Percentiles rank a stretch among this genome's conserved stretches.
These are phyloP conservation scores for Paraurostyla sp. DNA, from an alignment of 73 alveolate genomes.

Conservation along the genomic window DNA sequence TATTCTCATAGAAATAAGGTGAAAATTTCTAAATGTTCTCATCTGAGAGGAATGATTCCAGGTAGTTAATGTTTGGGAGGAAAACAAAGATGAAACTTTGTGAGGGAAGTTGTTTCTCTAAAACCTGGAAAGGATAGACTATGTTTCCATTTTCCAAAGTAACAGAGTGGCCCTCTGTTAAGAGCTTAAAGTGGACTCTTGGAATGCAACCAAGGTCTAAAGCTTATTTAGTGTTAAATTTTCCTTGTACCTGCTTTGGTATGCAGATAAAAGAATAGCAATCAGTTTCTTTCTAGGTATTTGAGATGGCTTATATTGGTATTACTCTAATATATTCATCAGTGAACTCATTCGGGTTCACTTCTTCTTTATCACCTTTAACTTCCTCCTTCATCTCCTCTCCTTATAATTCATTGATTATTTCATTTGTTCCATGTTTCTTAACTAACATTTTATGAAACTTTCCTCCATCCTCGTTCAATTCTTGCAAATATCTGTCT, in stretches of 20 bases:
- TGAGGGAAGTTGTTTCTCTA: slow-evolving; percentile 66
- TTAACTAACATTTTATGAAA: neutral
- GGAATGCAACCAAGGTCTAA: slow-evolving; percentile 58
- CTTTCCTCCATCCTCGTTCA: neutral
- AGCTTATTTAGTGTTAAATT: slow-evolving; percentile 66
- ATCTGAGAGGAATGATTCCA: slow-evolving; percentile 27
- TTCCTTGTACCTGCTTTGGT: slow-evolving; percentile 63
- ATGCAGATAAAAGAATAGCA: slow-evolving; percentile 57
- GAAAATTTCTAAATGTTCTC: neutral
- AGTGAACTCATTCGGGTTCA: neutral
- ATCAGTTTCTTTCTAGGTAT: neutral
- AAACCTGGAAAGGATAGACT: slow-evolving; percentile 55
- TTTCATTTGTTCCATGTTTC: neutral
- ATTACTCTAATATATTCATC: slow-evolving; percentile 13
- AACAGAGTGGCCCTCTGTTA: slow-evolving; percentile 62
- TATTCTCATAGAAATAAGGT: neutral
- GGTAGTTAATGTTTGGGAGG: slow-evolving; percentile 53
- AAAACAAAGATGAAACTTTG: slow-evolving; percentile 53
- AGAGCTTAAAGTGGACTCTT: slow-evolving; percentile 50
- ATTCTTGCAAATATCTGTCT: neutral
- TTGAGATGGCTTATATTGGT: neutral
- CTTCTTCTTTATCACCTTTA: neutral
- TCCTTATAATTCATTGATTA: neutral
- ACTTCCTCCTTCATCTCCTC: neutral
- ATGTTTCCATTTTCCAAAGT: slow-evolving; percentile 64